A percentile compares a stretch with the other conserved stretches of the same genome.
These are phyloP conservation scores for Homolaphlyctis polyrhiza DNA, from an alignment of 371 early-diverging fungal genomes.

Conservation along the genomic window DNA sequence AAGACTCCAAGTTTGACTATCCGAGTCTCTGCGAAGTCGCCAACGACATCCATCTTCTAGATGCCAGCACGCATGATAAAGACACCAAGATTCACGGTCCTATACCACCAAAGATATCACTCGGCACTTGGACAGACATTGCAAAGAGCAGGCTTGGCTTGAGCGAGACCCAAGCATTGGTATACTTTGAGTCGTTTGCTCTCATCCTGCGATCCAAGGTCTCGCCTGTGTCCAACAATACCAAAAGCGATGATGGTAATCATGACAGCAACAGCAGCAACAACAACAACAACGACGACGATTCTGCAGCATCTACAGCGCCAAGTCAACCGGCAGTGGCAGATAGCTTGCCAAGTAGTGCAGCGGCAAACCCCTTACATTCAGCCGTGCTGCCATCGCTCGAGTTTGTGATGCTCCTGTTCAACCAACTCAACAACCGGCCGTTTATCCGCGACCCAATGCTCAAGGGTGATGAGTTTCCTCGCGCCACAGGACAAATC, in stretches of 20 bases:
- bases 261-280: no score
- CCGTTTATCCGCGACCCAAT: not conserved
- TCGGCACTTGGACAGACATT: not conserved
- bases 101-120: not conserved
- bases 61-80: no score
- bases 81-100: no score
- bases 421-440: conserved; percentile 2
- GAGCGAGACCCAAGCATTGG: not conserved
- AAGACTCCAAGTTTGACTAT: not conserved
- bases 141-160: not conserved
- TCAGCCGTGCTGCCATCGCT: not conserved
- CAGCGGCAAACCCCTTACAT: not conserved
- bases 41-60: not conserved
- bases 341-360: not conserved
- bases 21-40: not conserved
- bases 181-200: not conserved
- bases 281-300: no score
- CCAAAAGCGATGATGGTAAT: no score
- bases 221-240: not conserved
- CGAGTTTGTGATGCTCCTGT: conserved; percentile 6
- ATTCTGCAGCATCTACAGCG: no score
- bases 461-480: not conserved
- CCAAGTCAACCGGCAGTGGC: not conserved
- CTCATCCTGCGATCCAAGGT: not conserved
- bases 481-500: no score